These are phyloP conservation scores for Neurospora sp. DNA, from an alignment of 495 filamentous ascomycete genomes.

Conservation along the genomic window DNA sequence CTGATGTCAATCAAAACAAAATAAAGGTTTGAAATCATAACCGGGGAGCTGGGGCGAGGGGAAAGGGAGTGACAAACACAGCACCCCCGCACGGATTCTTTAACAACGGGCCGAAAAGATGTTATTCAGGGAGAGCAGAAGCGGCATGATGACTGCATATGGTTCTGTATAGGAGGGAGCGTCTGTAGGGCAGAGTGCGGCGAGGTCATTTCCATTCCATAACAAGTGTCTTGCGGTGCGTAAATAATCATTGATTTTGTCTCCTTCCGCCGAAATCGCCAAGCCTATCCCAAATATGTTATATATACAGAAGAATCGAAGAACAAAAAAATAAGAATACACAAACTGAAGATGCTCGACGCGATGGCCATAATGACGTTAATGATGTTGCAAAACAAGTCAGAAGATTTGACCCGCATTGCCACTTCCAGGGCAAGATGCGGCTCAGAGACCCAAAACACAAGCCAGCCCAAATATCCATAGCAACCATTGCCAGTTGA, in stretches of 20 bases:
- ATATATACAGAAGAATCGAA: not conserved
- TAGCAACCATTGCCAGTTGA: not conserved
- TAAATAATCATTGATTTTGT: not conserved
- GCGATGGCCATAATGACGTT: not conserved
- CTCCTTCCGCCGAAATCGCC: not conserved
- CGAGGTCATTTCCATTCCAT: not conserved
- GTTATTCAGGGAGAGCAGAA: not conserved
- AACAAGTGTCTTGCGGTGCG: not conserved
- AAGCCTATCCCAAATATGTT: not conserved
- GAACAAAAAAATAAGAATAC: not conserved
- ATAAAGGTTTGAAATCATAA: not conserved
- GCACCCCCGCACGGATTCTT: not conserved
- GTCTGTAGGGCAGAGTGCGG: not conserved
- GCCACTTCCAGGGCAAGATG: not conserved
- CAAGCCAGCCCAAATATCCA: not conserved
- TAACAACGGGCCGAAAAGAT: not conserved
- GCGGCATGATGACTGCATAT: not conserved
- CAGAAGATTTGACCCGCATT: not conserved
- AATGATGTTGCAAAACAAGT: not conserved
- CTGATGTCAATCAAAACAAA: too few relatives aligned
- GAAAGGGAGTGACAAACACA: not conserved
- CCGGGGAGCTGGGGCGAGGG: not conserved
- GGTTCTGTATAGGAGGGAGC: not conserved
- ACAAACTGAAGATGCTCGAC: not conserved
- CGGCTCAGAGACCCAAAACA: not conserved